Base-by-base conservation (phyloP, 441 rosid species). In the Syzygium malaccense region DNA sequence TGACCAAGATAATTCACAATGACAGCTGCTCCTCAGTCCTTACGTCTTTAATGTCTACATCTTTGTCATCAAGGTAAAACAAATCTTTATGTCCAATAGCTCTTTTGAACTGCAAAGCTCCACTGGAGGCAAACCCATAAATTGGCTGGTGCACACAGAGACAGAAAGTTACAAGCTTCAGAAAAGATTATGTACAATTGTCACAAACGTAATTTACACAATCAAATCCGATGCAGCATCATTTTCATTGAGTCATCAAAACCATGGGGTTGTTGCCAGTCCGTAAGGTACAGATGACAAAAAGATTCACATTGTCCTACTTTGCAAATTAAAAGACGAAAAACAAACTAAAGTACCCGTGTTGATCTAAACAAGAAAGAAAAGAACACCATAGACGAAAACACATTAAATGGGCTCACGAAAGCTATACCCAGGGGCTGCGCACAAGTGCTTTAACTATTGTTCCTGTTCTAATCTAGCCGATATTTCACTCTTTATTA, bases 41-140 rank as follows among this genome's bases (percentile, higher is more conserved):
- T 93, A 97, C 99, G 88, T 96, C 99, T 94, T 95, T 97, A 90
- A 97, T 94, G 91, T 97, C 99, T 88, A 96, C 91, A 88, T 96
- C 99, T 91, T 93, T 96, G 92, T 97, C 99, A 87, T 97, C 99
- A 89, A 96, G 88, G 90, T 96, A 97, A 92, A 95, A 97, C 94
- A 97, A 89, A 93, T 97, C 97, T 89, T 94, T 94, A 90, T 96
- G 95, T 87, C 98, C 99, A 89, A 95, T 91, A 88, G 98, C 97
- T 94, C 94, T 94, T 92, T 95, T 95, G 93, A 97, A 97, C 91
- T 91, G 95, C 92, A 95, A 89, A 75, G 96, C 95, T 58, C 96
- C 95, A 78, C 97, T 95, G 20, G 99, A 94, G 66, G 96, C 93
- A 91, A 94, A 94, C 54, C 99, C 99, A 92, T 97, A 97, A 49